Evolutionary conservation across 805 yeast species (phyloP).

Genomic region (Wickerhamiella alocasiicola): DNA sequence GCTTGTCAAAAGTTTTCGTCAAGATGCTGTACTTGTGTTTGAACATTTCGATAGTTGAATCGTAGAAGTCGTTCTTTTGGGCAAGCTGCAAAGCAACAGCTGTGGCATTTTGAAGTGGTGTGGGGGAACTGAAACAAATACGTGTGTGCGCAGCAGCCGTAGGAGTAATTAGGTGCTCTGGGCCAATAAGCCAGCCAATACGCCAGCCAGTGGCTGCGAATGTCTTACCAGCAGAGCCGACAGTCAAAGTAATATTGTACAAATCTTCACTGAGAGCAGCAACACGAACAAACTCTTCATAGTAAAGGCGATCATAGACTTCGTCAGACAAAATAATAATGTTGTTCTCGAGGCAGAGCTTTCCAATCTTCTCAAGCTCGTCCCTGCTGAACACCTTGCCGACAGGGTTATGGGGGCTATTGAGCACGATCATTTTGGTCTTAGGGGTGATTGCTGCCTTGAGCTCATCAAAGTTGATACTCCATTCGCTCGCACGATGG

Average conservation of each 20-base stretch:
- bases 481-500: conserved; percentile 71
- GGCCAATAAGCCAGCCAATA: conserved; percentile 90
- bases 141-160: conserved; percentile 86
- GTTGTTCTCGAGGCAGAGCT: conserved; percentile 74
- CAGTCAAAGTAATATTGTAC: conserved; percentile 66
- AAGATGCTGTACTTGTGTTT: conserved; percentile 60
- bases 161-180: conserved; percentile 65
- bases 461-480: conserved; percentile 64
- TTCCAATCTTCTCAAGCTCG: conserved; percentile 66
- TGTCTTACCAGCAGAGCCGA: conserved; percentile 95
- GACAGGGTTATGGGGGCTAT: conserved; percentile 93
- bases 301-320: conserved; percentile 85
- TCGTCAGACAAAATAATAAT: conserved; percentile 79
- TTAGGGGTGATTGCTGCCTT: conserved; percentile 55
- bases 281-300: conserved; percentile 64
- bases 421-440: conserved; percentile 77
- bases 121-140: conserved; percentile 81
- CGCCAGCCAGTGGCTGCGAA: conserved; percentile 99
- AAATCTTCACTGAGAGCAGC: conserved; percentile 75
- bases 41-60: conserved; percentile 54
- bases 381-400: conserved; percentile 76
- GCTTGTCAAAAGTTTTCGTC: conserved; percentile 67
- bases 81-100: conserved; percentile 65
- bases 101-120: conserved; percentile 87
- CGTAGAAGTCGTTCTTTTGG: conserved; percentile 50